Evolutionary conservation across 2,329 filamentous ascomycete genomes (phyloP).

Genomic region (Colletotrichum navitas): DNA sequence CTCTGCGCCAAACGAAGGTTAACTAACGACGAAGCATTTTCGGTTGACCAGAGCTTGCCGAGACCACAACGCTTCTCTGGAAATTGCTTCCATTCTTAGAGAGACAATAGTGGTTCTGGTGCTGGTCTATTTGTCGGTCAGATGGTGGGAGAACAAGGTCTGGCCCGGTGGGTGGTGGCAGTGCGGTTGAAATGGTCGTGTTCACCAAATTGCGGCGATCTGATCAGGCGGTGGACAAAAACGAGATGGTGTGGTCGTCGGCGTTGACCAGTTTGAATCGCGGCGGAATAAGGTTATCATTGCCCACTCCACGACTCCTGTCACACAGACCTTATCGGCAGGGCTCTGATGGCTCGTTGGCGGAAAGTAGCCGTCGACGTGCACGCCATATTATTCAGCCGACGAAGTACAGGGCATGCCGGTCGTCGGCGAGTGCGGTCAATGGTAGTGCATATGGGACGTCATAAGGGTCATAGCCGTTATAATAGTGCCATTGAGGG

Average conservation of each 20-base stretch:
- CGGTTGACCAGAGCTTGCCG: slow-evolving; percentile 6
- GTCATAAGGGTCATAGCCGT: slow-evolving; percentile 28
- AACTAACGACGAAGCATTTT: background rate
- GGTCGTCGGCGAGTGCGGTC: slow-evolving; percentile 10
- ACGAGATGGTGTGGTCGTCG: background rate
- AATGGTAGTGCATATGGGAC: slow-evolving; percentile 12
- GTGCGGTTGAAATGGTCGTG: slow-evolving; percentile 11
- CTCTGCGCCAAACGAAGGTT: slow-evolving; percentile 8
- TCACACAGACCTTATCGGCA: slow-evolving; percentile 16
- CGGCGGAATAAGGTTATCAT: slow-evolving; percentile 36
- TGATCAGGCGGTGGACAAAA: slow-evolving; percentile 28
- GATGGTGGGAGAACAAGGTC: slow-evolving; percentile 15
- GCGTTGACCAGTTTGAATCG: slow-evolving; percentile 17
- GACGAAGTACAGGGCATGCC: background rate
- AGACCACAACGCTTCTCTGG: slow-evolving; percentile 3
- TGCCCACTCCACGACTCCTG: slow-evolving; percentile 17
- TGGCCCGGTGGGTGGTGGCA: slow-evolving; percentile 19
- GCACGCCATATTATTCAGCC: slow-evolving; percentile 8
- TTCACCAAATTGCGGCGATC: slow-evolving; percentile 17
- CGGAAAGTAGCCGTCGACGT: slow-evolving; percentile 38
- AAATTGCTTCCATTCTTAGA: background rate
- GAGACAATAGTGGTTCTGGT: background rate
- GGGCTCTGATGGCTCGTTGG: slow-evolving; percentile 6
- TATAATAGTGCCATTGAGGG: slow-evolving; percentile 21
- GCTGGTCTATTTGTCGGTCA: background rate